Evolutionary conservation across 352 stramenopile genomes (phyloP).

Genomic region (Pythium dissotocum): DNA sequence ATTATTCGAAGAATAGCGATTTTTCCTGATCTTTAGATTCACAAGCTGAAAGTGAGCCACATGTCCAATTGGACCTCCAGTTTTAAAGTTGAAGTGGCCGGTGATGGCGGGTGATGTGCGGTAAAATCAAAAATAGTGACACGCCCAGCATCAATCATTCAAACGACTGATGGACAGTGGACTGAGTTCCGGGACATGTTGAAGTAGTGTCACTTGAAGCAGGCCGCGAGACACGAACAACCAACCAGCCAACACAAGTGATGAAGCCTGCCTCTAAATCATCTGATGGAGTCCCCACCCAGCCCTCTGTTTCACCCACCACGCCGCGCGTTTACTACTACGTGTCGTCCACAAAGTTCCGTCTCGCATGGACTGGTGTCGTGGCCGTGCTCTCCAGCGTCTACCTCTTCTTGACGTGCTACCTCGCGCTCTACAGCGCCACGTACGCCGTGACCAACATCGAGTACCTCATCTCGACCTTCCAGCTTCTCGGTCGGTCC

Average conservation of each 20-base stretch:
- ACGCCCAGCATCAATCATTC: neutral
- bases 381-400: neutral
- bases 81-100: neutral
- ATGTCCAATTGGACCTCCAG: neutral
- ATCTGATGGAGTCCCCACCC: no score
- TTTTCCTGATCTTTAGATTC: neutral
- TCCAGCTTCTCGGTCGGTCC: constrained; percentile 9
- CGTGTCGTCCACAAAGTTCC: neutral
- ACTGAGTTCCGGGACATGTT: no score
- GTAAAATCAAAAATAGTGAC: neutral
- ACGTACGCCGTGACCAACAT: constrained; percentile 2
- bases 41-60: neutral
- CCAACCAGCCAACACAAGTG: no score
- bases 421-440: neutral
- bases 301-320: no score
- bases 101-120: neutral
- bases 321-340: neutral
- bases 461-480: constrained; percentile 18
- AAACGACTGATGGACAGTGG: no score
- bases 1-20: neutral
- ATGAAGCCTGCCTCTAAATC: no score
- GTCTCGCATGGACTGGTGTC: neutral
- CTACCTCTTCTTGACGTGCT: neutral
- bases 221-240: neutral
- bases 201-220: no score